Base-by-base conservation (phyloP, 306 rosid species). In the Vachellia collinsii region DNA sequence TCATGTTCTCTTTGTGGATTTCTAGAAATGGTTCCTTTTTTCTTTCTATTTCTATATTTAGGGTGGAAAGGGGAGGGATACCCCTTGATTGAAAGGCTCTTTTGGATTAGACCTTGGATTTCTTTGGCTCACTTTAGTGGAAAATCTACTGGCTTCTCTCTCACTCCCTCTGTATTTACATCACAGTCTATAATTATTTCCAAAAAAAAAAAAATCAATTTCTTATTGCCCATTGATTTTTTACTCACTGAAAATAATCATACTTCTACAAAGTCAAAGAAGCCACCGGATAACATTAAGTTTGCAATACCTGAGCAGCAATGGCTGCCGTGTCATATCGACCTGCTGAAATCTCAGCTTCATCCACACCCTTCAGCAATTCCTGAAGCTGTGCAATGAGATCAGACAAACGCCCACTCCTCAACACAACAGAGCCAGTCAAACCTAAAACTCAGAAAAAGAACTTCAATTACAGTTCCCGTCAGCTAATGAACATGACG, bases 361-460 rank as follows among this genome's bases (percentile, higher is more conserved):
- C 92, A 72, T 83, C 80, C 14, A 91, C 94, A 17, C 89, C 92
- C 76, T 79, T 84, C 16, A 89, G 85, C 65, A 90, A 80, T 53
- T 89, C 97, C 71, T 93, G 93, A 80, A 93, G 94, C 83, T 91
- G 89, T 37, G 88, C 82, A 78, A 91, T 82, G 36, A 91, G 79
- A 80, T 88, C 90, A 71, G 92, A 91, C 74, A 91, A 82, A 37
- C 82, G 81, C 9, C 94, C 97, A 7, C 86, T 89, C 85, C 88
- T 86, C 83, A 93, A 85, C 77, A 93, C 83, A 86, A 93, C 80
- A 34, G 93, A 90, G 78, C 93, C 86, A 67, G 94, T 90, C 89
- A 91, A 85, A 67, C 98, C 98, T 93, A 37, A 69, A 78, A 48
- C 7, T 29, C 79, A 82, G 23, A 14, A 36, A 14, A 41, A 71